Evolutionary conservation across 1,284 basidiomycete genomes (phyloP), one percentile per base, ranked within the genome.

Genomic region (Coniferiporia sulphurascens): DNA sequence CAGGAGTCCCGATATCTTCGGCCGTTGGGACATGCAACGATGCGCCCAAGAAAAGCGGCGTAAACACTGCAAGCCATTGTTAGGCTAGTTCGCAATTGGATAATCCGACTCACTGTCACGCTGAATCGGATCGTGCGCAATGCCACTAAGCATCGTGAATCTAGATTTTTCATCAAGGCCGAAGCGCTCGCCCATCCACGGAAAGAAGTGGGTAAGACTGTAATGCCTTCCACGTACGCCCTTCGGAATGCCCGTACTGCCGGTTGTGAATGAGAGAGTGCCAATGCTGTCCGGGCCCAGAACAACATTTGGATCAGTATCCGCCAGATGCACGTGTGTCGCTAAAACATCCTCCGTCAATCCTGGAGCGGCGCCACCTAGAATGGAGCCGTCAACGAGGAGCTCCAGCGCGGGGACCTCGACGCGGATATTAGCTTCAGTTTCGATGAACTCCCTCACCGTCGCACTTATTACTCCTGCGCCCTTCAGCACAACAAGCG

Each of bases 141-240:
- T 99, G 44, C 97, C 97, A 68, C 93, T 96, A 27, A 99, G 83
- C 97, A 99, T 99, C 1, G 97, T 99, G 70, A 98, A 99, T 72
- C 87, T 92, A 62, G 91, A 93, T 32, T 82, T 75, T 58, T 86
- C 78, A 45, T 80, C 78, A 48, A 99, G 76, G 2, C 82, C 86
- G 72, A 99, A 99, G 17, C 87, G 79, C 70, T 94, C 77, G 19
- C 90, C 89, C 97, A 99, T 99, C 97, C 97, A 99, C 2, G 96
- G 96, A 85, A 99, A 99, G 82, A 99, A 99, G 74, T 99, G 97
- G 0, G 97, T 99, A 65, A 99, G 78, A 65, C 91, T 94, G 74
- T 91, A 98, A 73, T 99, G 97, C 50, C 97, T 80, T 0, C 97
- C 97, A 67, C 86, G 86, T 51, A 99, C 96, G 48, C 97, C 97